Percentiles rank a stretch among this genome's conserved stretches.
Evolutionary conservation across 768 basidiomycete species (phyloP).

Genomic region (Lactifluus volemus): DNA sequence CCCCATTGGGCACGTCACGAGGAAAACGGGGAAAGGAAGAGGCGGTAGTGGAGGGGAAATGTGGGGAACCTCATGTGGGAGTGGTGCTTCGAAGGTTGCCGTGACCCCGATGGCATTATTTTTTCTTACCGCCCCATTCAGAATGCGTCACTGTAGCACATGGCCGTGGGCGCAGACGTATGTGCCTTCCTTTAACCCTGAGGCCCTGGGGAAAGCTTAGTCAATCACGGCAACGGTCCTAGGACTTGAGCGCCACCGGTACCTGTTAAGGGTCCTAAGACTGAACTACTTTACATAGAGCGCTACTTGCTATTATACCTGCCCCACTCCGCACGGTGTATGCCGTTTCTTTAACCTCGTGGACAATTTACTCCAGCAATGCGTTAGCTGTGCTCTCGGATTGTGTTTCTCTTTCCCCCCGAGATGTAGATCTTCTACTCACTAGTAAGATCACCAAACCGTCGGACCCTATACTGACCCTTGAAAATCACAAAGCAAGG

Average conservation of each 20-base stretch:
- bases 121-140: neutral
- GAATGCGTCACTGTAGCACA: constrained; percentile 3
- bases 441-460: neutral
- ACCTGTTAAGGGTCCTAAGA: neutral
- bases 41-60: neutral
- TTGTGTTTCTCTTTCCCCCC: too few relatives aligned
- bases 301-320: neutral
- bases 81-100: neutral
- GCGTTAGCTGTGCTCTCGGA: neutral
- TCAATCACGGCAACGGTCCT: constrained; percentile 1
- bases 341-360: neutral
- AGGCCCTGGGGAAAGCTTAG: neutral
- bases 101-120: neutral
- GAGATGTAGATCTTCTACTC: neutral
- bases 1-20: neutral
- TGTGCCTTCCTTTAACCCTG: neutral
- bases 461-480: neutral
- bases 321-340: neutral
- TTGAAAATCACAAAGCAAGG: neutral
- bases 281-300: neutral
- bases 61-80: neutral
- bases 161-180: constrained; percentile 1
- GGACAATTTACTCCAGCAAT: neutral
- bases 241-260: constrained; percentile 5
- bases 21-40: neutral